Base-by-base conservation (phyloP, 305 asterid species). In the Solanum chacoense region DNA sequence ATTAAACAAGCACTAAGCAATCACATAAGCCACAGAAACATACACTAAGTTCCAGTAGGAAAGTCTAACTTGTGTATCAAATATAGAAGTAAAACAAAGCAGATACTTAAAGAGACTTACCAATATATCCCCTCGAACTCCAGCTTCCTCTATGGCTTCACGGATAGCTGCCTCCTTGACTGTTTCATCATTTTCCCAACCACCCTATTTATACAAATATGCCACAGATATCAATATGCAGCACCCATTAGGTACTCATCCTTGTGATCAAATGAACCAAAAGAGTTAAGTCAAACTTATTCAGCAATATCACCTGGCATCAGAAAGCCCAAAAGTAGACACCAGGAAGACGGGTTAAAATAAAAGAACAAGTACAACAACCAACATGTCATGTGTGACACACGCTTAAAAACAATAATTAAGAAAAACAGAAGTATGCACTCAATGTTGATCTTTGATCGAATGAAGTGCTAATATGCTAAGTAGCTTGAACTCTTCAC, bases 121-220 rank as follows among this genome's bases (percentile, higher is more conserved):
- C 95, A 95, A 91, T 90, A 95, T 91, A 88, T 95, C 94, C 55
- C 98, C 99, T 85, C 94, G 94, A 90, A 95, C 98, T 89, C 98
- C 99, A 89, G 99, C 99, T 93, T 96, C 99, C 90, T 96, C 98
- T 89, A 96, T 85, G 86, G 99, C 99, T 93, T 96, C 99, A 87
- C 98, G 95, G 40, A 91, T 93, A 63, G 98, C 98, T 83, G 98
- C 99, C 91, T 95, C 93, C 92, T 96, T 95, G 86, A 93, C 95
- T 36, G 99, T 95, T 92, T 96, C 99, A 88, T 96, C 99, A 86
- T 96, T 96, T 93, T 96, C 99, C 99, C 98, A 96, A 38, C 99
- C 99, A 90, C 99, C 99, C 98, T 96, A 87, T 79, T 90, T 77
- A 31, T 75, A 59, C 32, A 63, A 89, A 78, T 81, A 36, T 16